A percentile compares a stretch with the other conserved stretches of the same genome.
phyloP scores from a whole-genome alignment of 2,329 filamentous ascomycete genomes.

The Colletotrichum theobromicola region DNA sequence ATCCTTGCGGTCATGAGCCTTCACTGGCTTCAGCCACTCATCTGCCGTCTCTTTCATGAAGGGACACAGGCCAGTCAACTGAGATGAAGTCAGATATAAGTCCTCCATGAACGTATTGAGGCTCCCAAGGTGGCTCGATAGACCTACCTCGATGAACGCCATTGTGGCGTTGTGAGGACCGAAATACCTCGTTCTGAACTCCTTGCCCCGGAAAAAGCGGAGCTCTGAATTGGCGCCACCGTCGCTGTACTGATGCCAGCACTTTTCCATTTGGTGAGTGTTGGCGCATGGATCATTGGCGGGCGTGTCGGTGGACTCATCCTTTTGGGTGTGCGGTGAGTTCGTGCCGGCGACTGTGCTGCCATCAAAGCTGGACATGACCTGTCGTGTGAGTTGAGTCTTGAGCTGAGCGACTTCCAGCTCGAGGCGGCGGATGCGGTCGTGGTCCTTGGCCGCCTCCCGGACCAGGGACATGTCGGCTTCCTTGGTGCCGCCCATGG shows the following conservation, averaged over 20 bases:
- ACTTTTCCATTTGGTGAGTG: constrained; percentile 12
- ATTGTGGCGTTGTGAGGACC: constrained; percentile 66
- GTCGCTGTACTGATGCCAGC: constrained; percentile 38
- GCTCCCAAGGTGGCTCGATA: neutral
- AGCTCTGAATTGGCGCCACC: constrained; percentile 57
- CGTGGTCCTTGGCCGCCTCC: constrained; percentile 54
- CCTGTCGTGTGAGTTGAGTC: constrained; percentile 51
- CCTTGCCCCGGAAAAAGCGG: constrained; percentile 63
- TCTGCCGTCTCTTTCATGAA: constrained; percentile 69
- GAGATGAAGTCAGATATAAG: constrained; percentile 1
- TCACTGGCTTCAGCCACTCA: constrained; percentile 64
- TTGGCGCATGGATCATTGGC: constrained; percentile 31
- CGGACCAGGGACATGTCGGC: constrained; percentile 35
- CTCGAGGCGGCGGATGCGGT: constrained; percentile 64
- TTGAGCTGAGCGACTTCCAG: constrained; percentile 64
- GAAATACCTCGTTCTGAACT: constrained; percentile 65
- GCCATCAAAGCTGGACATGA: constrained; percentile 50
- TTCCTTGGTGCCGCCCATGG: constrained; percentile 40
- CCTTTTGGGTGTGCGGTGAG: constrained; percentile 52
- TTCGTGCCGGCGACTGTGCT: constrained; percentile 53
- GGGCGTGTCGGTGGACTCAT: constrained; percentile 41
- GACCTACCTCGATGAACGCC: constrained; percentile 57
- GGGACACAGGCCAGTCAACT: constrained; percentile 59
- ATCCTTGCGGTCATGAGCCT: constrained; percentile 61
- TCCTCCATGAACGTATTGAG: neutral